A percentile compares a stretch with the other conserved stretches of the same genome.
Conservation (phyloP, 352 stramenopile genomes). For the Lagenidium giganteum region DNA sequence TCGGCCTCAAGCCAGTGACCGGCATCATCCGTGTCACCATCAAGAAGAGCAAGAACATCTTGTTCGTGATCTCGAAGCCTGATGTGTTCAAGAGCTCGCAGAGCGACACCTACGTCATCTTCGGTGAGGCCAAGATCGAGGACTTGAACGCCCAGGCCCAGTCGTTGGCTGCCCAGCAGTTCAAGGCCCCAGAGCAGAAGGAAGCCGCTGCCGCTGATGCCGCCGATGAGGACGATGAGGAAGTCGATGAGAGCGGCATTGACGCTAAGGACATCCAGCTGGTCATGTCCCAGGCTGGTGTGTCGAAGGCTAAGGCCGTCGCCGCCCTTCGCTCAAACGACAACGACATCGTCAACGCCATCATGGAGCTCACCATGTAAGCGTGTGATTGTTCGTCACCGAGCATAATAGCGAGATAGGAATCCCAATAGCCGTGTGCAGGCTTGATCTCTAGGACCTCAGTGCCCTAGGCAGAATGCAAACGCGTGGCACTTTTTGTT, state of each 20-base stretch:
- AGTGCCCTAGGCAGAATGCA: too few species aligned
- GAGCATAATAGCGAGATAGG: too few species aligned
- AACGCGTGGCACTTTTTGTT: too few species aligned
- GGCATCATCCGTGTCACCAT: conserved; percentile 95
- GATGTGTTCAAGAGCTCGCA: conserved; percentile 96
- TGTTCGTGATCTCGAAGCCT: conserved; percentile 96
- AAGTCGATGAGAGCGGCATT: conserved; percentile 94
- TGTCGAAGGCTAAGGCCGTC: conserved; percentile 91
- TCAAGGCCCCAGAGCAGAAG: conserved; percentile 48
- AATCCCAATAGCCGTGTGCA: too few species aligned
- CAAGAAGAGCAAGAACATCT: conserved; percentile 95
- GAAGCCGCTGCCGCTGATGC: conserved; percentile 21
- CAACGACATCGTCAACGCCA: conserved; percentile 97
- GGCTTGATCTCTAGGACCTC: too few species aligned
- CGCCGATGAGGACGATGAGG: conserved; percentile 75
- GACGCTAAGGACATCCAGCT: conserved; percentile 98
- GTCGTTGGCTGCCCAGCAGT: conserved; percentile 83
- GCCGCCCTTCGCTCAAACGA: conserved; percentile 95
- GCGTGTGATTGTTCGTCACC: not conserved
- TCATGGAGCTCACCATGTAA: conserved; percentile 99
- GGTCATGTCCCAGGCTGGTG: conserved; percentile 91
- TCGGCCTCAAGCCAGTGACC: conserved; percentile 93
- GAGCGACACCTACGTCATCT: conserved; percentile 95
- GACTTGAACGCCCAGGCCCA: conserved; percentile 88
- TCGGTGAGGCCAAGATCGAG: conserved; percentile 97